Conservation (phyloP, 163 green algal genomes). For the Trebouxia gelatinosa region DNA sequence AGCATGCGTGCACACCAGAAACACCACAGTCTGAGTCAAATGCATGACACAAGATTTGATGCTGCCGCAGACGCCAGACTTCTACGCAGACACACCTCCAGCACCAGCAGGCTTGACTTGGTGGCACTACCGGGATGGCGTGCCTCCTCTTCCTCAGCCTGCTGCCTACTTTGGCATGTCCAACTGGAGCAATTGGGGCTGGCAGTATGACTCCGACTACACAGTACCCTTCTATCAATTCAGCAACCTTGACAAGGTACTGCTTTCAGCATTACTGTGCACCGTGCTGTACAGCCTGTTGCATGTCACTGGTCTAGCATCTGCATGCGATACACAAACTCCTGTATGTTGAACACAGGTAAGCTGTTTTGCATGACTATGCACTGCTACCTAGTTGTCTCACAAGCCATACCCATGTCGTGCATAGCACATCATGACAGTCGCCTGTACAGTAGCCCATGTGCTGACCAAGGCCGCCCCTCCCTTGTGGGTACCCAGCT, state of each 20-base stretch:
- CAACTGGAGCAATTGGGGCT: slow-evolving; percentile 27
- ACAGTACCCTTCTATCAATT: slow-evolving; percentile 28
- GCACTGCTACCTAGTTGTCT: not conserved
- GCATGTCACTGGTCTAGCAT: not conserved
- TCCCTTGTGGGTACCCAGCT: too few species aligned
- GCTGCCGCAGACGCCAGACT: slow-evolving; percentile 36
- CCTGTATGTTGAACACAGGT: not conserved
- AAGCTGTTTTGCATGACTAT: not conserved
- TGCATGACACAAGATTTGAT: too few species aligned
- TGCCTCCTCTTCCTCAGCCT: slow-evolving; percentile 41
- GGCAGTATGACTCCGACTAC: slow-evolving; percentile 36
- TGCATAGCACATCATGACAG: not conserved
- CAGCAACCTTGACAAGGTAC: slow-evolving; percentile 34
- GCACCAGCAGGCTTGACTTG: slow-evolving; percentile 54
- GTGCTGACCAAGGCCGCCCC: too few species aligned
- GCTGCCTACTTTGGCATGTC: slow-evolving; percentile 24
- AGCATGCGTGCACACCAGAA: too few species aligned
- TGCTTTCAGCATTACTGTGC: not conserved
- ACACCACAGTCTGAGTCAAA: too few species aligned
- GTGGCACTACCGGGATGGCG: slow-evolving; percentile 46
- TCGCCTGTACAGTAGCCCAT: too few species aligned
- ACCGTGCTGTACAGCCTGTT: not conserved
- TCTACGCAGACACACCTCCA: slow-evolving; percentile 43
- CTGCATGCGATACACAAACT: not conserved
- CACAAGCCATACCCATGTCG: not conserved